Percentiles rank a stretch among this genome's conserved stretches.
Evolutionary conservation across 768 basidiomycete species (phyloP).

Genomic region (Russula earlei): DNA sequence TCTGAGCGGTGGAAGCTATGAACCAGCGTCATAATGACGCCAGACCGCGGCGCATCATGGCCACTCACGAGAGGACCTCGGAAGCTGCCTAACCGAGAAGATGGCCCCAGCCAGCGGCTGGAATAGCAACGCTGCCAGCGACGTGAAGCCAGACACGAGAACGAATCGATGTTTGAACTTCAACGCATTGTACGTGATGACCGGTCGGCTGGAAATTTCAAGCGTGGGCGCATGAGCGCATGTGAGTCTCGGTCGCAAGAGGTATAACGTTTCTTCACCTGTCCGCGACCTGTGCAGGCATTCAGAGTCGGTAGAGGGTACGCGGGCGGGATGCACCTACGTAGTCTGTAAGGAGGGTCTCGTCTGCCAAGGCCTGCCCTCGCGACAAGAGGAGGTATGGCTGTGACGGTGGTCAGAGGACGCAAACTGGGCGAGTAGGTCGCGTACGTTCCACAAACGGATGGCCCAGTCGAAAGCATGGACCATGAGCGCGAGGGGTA

Average conservation of each 20-base stretch:
- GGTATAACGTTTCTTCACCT: too few relatives aligned
- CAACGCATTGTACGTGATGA: constrained; percentile 29
- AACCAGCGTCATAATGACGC: neutral
- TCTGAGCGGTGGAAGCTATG: constrained; percentile 10
- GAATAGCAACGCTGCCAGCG: constrained; percentile 36
- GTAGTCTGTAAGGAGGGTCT: constrained; percentile 59
- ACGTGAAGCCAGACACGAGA: constrained; percentile 42
- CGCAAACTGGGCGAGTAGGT: neutral
- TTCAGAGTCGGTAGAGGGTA: neutral
- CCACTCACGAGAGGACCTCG: constrained; percentile 28
- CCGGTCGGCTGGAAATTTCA: neutral
- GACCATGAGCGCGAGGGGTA: constrained; percentile 44
- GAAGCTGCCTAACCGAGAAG: constrained; percentile 24
- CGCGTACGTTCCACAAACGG: constrained; percentile 45
- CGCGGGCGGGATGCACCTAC: constrained; percentile 28
- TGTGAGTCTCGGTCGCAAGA: too few relatives aligned
- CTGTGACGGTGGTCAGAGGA: constrained; percentile 27
- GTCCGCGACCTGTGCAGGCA: neutral
- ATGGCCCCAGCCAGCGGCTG: constrained; percentile 47
- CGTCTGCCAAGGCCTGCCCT: constrained; percentile 44
- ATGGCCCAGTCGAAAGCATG: constrained; percentile 44
- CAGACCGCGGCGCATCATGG: neutral
- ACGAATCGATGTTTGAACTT: constrained; percentile 47
- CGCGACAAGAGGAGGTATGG: constrained; percentile 51
- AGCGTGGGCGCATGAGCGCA: too few relatives aligned